phyloP scores from a whole-genome alignment of 2,329 filamentous ascomycete genomes.

The Phoma sp. region DNA sequence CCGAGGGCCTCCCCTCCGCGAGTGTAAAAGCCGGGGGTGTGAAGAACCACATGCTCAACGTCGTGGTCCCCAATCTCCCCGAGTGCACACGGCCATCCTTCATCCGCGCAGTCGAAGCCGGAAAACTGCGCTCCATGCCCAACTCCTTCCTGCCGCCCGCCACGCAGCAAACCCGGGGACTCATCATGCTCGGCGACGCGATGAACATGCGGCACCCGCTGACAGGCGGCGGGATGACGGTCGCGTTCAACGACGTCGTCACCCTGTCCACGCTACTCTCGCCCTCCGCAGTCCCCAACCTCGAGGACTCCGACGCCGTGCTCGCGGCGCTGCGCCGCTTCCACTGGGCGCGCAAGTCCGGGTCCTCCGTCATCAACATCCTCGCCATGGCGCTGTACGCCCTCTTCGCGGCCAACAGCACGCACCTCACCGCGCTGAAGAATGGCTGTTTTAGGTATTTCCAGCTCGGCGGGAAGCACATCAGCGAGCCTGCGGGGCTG shows the following conservation, averaged over 20 bases:
- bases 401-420: conserved; percentile 80
- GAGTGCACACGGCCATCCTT: conserved; percentile 74
- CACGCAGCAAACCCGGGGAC: conserved; percentile 71
- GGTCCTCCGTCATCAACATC: conserved; percentile 92
- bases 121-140: conserved; percentile 87
- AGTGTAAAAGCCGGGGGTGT: conserved; percentile 78
- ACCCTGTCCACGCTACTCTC: conserved; percentile 76
- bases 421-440: conserved; percentile 74
- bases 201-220: conserved; percentile 99
- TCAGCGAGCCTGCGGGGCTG: conserved; percentile 80
- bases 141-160: conserved; percentile 90
- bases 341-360: conserved; percentile 84
- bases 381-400: conserved; percentile 93
- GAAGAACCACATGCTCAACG: conserved; percentile 79
- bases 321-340: conserved; percentile 73
- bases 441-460: conserved; percentile 94
- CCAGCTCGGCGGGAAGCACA: conserved; percentile 70
- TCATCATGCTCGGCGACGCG: conserved; percentile 88
- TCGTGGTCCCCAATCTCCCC: conserved; percentile 80
- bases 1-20: conserved; percentile 75
- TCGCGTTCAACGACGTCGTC: conserved; percentile 91
- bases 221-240: conserved; percentile 97
- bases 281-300: conserved; percentile 69
- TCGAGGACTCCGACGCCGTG: conserved; percentile 72
- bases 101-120: conserved; percentile 73